Percentiles rank a stretch among this genome's conserved stretches.
These are phyloP conservation scores for Chaetomium cochliodes DNA, from an alignment of 495 filamentous ascomycete species.

Conservation along the genomic window DNA sequence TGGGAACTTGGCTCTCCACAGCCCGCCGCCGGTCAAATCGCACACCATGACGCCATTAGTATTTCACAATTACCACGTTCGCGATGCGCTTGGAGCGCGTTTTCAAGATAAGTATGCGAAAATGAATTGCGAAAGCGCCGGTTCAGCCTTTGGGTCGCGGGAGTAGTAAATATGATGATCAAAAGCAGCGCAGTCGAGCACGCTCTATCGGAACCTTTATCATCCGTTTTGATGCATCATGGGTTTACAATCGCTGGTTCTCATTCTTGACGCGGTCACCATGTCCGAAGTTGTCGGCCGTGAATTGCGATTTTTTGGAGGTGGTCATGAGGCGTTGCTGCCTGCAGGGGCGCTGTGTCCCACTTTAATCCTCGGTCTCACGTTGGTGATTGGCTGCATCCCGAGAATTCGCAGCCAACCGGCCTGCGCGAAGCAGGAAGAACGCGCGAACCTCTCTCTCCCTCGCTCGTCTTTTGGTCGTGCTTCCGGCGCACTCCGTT, in stretches of 20 bases:
- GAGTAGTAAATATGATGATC: not conserved
- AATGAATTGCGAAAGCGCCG: constrained; percentile 6
- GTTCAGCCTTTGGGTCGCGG: constrained; percentile 6
- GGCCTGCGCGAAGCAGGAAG: constrained; percentile 20
- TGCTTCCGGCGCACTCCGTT: not conserved
- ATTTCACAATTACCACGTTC: constrained; percentile 26
- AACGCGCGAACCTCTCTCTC: constrained; percentile 24
- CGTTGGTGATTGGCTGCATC: constrained; percentile 16
- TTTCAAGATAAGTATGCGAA: constrained; percentile 19
- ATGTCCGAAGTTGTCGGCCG: constrained; percentile 1
- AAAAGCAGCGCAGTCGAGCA: not conserved
- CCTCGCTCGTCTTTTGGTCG: constrained; percentile 5
- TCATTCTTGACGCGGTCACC: constrained; percentile 25
- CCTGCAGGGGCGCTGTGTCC: constrained; percentile 26
- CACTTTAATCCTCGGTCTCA: not conserved
- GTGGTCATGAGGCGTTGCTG: constrained; percentile 37
- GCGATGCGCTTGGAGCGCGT: constrained; percentile 30
- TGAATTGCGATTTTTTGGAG: constrained; percentile 31
- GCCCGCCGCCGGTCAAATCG: constrained; percentile 21
- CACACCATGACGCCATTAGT: constrained; percentile 34
- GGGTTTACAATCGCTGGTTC: constrained; percentile 23
- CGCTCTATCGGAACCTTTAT: not conserved
- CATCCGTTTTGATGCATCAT: constrained; percentile 5
- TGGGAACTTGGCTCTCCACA: constrained; percentile 32
- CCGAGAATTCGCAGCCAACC: constrained; percentile 17